Percentiles rank a stretch among this genome's conserved stretches.
Evolutionary conservation across 164 flowering plant species (phyloP).

Genomic region (Tinospora cordifolia): DNA sequence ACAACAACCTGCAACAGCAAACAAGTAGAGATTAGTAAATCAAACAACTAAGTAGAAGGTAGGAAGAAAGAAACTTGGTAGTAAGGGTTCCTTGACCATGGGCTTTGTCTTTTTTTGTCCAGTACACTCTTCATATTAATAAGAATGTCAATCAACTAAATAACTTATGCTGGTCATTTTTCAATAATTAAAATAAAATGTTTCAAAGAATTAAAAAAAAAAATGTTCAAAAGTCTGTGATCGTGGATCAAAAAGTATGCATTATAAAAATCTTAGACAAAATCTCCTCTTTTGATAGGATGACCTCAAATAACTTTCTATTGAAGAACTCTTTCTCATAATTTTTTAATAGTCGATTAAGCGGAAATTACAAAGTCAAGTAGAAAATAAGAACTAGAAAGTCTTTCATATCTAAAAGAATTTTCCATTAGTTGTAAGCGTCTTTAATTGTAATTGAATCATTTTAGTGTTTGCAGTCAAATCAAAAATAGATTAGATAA

Average conservation of each 20-base stretch:
- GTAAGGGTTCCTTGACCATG: neutral
- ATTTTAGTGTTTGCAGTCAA: too few relatives aligned
- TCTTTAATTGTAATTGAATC: too few relatives aligned
- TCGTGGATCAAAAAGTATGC: neutral
- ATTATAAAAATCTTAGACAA: neutral
- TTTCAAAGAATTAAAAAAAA: neutral
- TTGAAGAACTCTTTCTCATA: too few relatives aligned
- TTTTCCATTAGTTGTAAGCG: too few relatives aligned
- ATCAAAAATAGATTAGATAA: too few relatives aligned
- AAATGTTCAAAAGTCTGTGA: neutral
- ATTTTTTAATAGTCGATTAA: too few relatives aligned
- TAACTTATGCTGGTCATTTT: neutral
- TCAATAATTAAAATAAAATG: neutral
- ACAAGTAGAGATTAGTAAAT: neutral
- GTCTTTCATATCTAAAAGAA: too few relatives aligned
- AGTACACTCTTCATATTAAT: neutral
- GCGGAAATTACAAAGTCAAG: too few relatives aligned
- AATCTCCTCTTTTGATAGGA: too few relatives aligned
- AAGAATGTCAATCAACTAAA: neutral
- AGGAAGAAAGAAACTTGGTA: neutral
- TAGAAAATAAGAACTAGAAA: too few relatives aligned
- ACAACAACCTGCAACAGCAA: slow-evolving; percentile 53
- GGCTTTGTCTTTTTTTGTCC: neutral
- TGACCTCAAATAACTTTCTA: too few relatives aligned
- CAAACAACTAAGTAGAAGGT: neutral